These are phyloP conservation scores for Collybiopsis confluens DNA, from an alignment of 768 basidiomycete species.

Conservation along the genomic window DNA sequence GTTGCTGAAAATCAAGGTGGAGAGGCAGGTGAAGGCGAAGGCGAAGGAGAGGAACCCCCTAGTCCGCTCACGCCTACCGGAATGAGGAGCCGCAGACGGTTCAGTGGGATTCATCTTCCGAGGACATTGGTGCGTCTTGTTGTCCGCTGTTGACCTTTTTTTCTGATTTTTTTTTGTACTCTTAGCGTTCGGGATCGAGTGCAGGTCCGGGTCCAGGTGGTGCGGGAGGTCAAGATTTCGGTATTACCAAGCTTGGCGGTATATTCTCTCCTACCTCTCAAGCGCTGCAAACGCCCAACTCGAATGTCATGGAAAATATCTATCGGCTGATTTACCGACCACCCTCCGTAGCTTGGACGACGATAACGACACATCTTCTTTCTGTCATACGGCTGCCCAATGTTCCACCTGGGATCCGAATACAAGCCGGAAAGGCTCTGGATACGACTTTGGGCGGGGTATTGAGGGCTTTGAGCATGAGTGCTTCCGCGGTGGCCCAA, in stretches of 20 bases:
- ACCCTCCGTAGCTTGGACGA: slow-evolving; percentile 80
- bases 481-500: slow-evolving; percentile 46
- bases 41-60: slow-evolving; percentile 31
- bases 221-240: slow-evolving; percentile 56
- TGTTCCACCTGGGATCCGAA: slow-evolving; percentile 74
- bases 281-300: too few relatives aligned
- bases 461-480: slow-evolving; percentile 54
- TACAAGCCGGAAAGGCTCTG: slow-evolving; percentile 85
- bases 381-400: slow-evolving; percentile 63
- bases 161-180: not conserved
- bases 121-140: slow-evolving; percentile 59
- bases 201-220: too few relatives aligned
- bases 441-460: slow-evolving; percentile 81
- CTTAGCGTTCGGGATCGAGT: slow-evolving; percentile 58
- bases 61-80: slow-evolving; percentile 35
- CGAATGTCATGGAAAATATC: slow-evolving; percentile 46
- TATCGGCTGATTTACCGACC: slow-evolving; percentile 82
- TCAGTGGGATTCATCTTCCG: slow-evolving; percentile 86
- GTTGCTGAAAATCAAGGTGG: slow-evolving; percentile 26
- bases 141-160: not conserved
- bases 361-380: slow-evolving; percentile 76
- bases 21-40: slow-evolving; percentile 27
- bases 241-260: slow-evolving; percentile 80
- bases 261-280: slow-evolving; percentile 50
- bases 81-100: slow-evolving; percentile 55